phyloP scores from a whole-genome alignment of 2,329 filamentous ascomycete species.

The Claviceps paspali region DNA sequence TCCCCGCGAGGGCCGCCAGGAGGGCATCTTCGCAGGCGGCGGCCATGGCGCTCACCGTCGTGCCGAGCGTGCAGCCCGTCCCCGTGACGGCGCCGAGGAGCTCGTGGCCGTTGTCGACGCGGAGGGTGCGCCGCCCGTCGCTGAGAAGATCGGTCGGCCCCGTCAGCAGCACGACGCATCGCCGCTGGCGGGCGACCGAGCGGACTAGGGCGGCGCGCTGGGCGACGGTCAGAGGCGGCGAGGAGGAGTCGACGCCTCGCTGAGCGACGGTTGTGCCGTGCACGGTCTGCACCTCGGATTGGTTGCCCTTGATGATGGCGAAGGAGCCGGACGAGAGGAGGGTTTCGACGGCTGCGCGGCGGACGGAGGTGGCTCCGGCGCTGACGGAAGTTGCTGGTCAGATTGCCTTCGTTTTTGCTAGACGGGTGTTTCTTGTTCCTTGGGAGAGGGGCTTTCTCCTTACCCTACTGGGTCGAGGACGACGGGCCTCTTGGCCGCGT shows the following conservation, averaged over 20 bases:
- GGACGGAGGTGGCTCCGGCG: conserved; percentile 64
- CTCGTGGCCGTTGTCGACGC: conserved; percentile 62
- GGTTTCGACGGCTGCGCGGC: conserved; percentile 53
- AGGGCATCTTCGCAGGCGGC: conserved; percentile 53
- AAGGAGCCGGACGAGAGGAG: conserved; percentile 65
- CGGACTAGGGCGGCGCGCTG: conserved; percentile 46
- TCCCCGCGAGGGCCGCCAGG: conserved; percentile 54
- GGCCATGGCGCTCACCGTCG: conserved; percentile 60
- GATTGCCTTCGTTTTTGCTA: background rate
- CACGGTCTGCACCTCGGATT: conserved; percentile 68
- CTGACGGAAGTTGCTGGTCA: conserved; percentile 15
- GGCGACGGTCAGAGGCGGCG: conserved; percentile 37
- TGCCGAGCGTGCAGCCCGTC: conserved; percentile 75
- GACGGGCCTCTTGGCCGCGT: conserved; percentile 56
- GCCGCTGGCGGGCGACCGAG: conserved; percentile 51
- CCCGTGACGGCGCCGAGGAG: conserved; percentile 58
- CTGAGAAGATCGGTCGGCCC: conserved; percentile 63
- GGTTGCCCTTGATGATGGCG: conserved; percentile 86
- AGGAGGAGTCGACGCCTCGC: conserved; percentile 70
- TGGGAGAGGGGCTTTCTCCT: conserved; percentile 10
- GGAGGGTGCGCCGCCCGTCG: conserved; percentile 53
- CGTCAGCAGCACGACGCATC: conserved; percentile 68
- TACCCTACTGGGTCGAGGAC: conserved; percentile 80
- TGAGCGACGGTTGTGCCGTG: conserved; percentile 43
- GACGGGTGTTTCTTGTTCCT: background rate